Percentiles rank a stretch among this genome's conserved stretches.
These are phyloP conservation scores for Akanthomyces muscarius DNA, from an alignment of 2,329 filamentous ascomycete genomes.

Conservation along the genomic window DNA sequence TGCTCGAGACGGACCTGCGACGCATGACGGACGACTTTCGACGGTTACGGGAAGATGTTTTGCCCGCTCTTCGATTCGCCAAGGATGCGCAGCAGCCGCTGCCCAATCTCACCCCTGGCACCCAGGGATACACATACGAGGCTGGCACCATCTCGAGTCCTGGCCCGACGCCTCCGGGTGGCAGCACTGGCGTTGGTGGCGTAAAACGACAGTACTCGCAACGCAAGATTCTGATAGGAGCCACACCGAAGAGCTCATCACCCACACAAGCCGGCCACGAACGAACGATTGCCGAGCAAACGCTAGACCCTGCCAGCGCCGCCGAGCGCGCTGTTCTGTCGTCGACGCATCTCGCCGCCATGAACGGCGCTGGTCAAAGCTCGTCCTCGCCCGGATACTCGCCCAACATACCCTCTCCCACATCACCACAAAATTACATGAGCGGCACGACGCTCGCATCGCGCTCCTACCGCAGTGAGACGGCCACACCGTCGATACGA, in stretches of 20 bases:
- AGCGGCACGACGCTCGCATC: conserved; percentile 56
- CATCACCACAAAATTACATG: conserved; percentile 57
- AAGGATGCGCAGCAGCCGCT: conserved; percentile 91
- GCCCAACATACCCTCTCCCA: conserved; percentile 66
- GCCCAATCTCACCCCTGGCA: conserved; percentile 44
- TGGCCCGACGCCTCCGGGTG: conserved; percentile 51
- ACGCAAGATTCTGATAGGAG: conserved; percentile 68
- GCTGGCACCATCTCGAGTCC: conserved; percentile 45
- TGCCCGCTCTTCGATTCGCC: conserved; percentile 82
- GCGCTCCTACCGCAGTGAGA: conserved; percentile 56
- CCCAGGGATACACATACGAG: conserved; percentile 49
- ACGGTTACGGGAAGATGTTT: conserved; percentile 82
- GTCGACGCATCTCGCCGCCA: conserved; percentile 65
- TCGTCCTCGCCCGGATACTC: conserved; percentile 52
- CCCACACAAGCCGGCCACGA: conserved; percentile 71
- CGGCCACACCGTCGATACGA: conserved; percentile 37
- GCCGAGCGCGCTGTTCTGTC: conserved; percentile 63
- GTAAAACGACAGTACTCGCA: conserved; percentile 72
- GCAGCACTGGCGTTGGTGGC: conserved; percentile 53
- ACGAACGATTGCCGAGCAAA: conserved; percentile 57
- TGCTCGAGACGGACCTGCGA: conserved; percentile 78
- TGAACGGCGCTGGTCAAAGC: conserved; percentile 58
- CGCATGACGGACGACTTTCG: conserved; percentile 84
- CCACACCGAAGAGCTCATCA: conserved; percentile 70
- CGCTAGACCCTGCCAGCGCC: conserved; percentile 64